A percentile compares a stretch with the other conserved stretches of the same genome.
phyloP scores from a whole-genome alignment of 106 monocot genomes.

The Agapanthus africanus region DNA sequence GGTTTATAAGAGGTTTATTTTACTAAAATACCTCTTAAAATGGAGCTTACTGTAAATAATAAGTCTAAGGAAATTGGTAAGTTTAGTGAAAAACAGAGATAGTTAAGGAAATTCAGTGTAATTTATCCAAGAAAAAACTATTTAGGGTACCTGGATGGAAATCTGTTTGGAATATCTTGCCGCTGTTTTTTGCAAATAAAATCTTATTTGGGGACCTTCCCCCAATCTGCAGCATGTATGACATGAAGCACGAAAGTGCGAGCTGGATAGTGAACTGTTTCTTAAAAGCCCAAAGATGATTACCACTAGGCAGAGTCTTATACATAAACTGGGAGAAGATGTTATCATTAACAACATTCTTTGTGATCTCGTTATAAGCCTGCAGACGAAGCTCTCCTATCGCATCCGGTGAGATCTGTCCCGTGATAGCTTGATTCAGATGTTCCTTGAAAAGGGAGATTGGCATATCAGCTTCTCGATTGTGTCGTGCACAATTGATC shows the following conservation, averaged over 20 bases:
- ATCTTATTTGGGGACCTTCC: slow-evolving; percentile 92
- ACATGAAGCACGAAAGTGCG: slow-evolving; percentile 91
- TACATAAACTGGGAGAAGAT: slow-evolving; percentile 98
- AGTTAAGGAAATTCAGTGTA: no score
- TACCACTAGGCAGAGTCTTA: slow-evolving; percentile 92
- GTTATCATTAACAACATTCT: slow-evolving; percentile 69
- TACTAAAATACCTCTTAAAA: no score
- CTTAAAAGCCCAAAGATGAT: slow-evolving; percentile 97
- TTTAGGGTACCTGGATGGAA: slow-evolving; percentile 80
- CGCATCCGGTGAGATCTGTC: slow-evolving; percentile 79
- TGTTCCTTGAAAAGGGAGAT: slow-evolving; percentile 92
- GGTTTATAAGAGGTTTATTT: no score
- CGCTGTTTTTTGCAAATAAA: slow-evolving; percentile 95
- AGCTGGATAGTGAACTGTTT: slow-evolving; percentile 93
- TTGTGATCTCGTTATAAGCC: slow-evolving; percentile 91
- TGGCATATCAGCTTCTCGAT: slow-evolving; percentile 82
- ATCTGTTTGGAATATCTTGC: slow-evolving; percentile 96
- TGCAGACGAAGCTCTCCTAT: slow-evolving; percentile 81
- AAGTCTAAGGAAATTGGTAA: no score
- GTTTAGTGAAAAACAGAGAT: no score
- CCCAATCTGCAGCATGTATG: slow-evolving; percentile 96
- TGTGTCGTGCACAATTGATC: slow-evolving; percentile 88
- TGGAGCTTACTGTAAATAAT: no score
- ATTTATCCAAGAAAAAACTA: neutral
- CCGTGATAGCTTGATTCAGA: slow-evolving; percentile 85